phyloP scores from a whole-genome alignment of 495 filamentous ascomycete species.

The Penicillium arizonense region DNA sequence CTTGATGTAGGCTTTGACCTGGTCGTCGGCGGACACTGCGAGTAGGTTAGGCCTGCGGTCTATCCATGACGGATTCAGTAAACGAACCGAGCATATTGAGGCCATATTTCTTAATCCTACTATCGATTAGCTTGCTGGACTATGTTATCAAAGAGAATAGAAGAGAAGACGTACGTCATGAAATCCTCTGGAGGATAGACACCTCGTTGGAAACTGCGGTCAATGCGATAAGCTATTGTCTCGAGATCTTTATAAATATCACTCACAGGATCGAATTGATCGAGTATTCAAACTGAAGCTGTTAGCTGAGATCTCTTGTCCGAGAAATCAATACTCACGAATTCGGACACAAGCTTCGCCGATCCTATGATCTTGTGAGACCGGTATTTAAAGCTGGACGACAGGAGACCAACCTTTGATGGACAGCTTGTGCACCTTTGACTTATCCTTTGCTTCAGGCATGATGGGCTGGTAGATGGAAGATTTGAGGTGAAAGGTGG shows the following conservation, averaged over 20 bases:
- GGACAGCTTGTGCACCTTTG: slow-evolving; percentile 90
- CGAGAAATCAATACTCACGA: slow-evolving; percentile 55
- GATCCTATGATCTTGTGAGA: slow-evolving; percentile 53
- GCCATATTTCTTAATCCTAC: slow-evolving; percentile 95
- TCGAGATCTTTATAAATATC: neutral
- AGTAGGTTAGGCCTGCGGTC: slow-evolving; percentile 11
- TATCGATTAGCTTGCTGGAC: slow-evolving; percentile 1
- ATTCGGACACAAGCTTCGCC: slow-evolving; percentile 89
- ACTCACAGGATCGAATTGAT: slow-evolving; percentile 87
- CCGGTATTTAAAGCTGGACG: neutral
- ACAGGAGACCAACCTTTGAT: slow-evolving; percentile 66
- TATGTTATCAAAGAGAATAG: neutral
- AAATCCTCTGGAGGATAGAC: slow-evolving; percentile 99
- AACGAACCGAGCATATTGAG: slow-evolving; percentile 87
- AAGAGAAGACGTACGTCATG: slow-evolving; percentile 62
- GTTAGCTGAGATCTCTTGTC: slow-evolving; percentile 14
- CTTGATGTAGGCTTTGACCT: slow-evolving; percentile 98
- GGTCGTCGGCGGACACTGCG: slow-evolving; percentile 85
- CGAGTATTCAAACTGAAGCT: slow-evolving; percentile 84
- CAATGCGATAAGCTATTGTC: slow-evolving; percentile 9
- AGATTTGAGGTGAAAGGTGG: slow-evolving; percentile 7
- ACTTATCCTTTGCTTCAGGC: slow-evolving; percentile 73
- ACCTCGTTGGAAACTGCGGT: slow-evolving; percentile 79
- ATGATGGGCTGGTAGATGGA: slow-evolving; percentile 19
- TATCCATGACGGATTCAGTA: neutral